Evolutionary conservation across 2,329 filamentous ascomycete genomes (phyloP).

Genomic region (Aspergillus sp.): DNA sequence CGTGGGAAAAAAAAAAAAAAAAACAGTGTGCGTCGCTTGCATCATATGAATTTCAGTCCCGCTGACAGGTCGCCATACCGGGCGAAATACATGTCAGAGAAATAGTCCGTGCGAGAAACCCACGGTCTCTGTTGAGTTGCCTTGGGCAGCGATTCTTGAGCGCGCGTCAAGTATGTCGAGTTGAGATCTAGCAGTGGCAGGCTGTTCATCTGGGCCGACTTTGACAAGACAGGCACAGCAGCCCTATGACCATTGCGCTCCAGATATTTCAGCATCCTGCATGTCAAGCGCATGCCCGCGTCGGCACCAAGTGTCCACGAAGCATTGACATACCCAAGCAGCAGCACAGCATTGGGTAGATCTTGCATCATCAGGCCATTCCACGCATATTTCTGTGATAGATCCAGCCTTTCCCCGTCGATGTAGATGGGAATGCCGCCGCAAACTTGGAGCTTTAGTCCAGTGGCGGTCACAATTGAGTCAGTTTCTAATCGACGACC

Average conservation of each 20-base stretch:
- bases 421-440: conserved; percentile 24
- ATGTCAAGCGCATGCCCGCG: conserved; percentile 21
- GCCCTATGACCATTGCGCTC: conserved; percentile 1
- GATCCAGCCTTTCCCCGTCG: conserved; percentile 18
- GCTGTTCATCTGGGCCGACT: conserved; percentile 1
- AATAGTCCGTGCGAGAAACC: conserved; percentile 1
- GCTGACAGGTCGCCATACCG: background rate
- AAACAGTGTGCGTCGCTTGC: background rate
- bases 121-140: background rate
- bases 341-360: conserved; percentile 28
- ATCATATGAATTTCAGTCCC: background rate
- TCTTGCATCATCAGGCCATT: conserved; percentile 31
- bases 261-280: conserved; percentile 22
- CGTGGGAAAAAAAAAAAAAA: background rate
- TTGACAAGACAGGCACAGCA: conserved; percentile 10
- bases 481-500: conserved; percentile 28
- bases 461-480: conserved; percentile 35
- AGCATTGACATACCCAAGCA: conserved; percentile 30
- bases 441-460: conserved; percentile 26
- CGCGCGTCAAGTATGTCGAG: conserved; percentile 17
- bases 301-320: conserved; percentile 35
- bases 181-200: conserved; percentile 18
- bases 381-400: conserved; percentile 26
- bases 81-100: background rate
- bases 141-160: background rate